Conservation (phyloP, 1,139 yeast species). For the Taiozyma sp. region DNA sequence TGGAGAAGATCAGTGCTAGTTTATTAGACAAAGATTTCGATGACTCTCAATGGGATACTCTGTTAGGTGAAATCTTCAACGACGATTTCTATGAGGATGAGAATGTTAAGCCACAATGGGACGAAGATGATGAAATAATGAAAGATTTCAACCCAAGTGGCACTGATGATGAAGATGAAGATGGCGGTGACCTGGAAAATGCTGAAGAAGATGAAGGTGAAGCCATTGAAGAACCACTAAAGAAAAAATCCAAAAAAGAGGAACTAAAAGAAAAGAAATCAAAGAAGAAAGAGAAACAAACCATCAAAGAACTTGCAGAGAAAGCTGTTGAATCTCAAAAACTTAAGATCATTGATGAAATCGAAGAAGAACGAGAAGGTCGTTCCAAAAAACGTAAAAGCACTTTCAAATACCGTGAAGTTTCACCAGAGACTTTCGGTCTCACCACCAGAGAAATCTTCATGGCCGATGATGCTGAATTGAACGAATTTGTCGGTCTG, state of each 20-base stretch:
- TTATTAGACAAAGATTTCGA: constrained; percentile 86
- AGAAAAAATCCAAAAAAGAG: constrained; percentile 45
- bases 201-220: constrained; percentile 11
- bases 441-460: constrained; percentile 82
- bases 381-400: constrained; percentile 34
- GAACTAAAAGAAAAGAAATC: constrained; percentile 51
- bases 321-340: constrained; percentile 60
- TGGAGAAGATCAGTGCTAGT: constrained; percentile 62
- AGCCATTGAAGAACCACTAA: constrained; percentile 23
- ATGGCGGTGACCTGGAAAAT: constrained; percentile 20
- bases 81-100: constrained; percentile 71
- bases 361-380: constrained; percentile 60
- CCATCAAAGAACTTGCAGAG: constrained; percentile 64
- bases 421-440: constrained; percentile 92
- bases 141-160: constrained; percentile 26
- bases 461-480: constrained; percentile 80
- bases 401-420: constrained; percentile 84
- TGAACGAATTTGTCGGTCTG: constrained; percentile 80
- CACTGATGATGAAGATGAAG: constrained; percentile 12
- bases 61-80: constrained; percentile 81
- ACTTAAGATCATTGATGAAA: constrained; percentile 48
- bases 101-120: constrained; percentile 50
- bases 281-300: constrained; percentile 58
- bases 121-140: constrained; percentile 44
- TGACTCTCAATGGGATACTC: constrained; percentile 86